Evolutionary conservation across 495 filamentous ascomycete genomes (phyloP).

Genomic region (Neurospora tetrasperma): DNA sequence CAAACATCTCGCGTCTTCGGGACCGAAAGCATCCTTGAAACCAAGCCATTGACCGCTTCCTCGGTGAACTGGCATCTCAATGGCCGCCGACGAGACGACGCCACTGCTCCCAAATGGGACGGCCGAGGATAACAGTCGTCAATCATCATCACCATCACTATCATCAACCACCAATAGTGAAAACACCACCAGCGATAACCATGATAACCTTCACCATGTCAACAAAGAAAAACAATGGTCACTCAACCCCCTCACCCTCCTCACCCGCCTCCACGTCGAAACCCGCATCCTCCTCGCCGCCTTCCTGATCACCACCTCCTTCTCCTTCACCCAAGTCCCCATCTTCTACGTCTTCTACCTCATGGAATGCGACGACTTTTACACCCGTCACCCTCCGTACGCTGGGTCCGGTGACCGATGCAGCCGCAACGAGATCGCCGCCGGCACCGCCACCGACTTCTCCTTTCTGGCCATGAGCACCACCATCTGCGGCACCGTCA

Average conservation of each 20-base stretch:
- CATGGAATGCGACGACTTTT: slow-evolving; percentile 51
- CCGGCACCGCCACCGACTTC: slow-evolving; percentile 43
- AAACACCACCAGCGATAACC: neutral
- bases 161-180: neutral
- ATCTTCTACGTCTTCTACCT: slow-evolving; percentile 48
- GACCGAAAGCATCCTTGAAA: neutral
- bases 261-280: slow-evolving; percentile 16
- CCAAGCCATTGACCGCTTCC: neutral
- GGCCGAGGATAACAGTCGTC: neutral
- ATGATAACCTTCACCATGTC: neutral
- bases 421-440: slow-evolving; percentile 37
- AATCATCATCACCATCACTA: neutral
- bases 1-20: neutral
- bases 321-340: slow-evolving; percentile 49
- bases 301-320: slow-evolving; percentile 46
- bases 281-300: slow-evolving; percentile 39
- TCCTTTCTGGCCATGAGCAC: slow-evolving; percentile 42
- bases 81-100: slow-evolving; percentile 3
- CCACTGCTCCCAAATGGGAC: neutral
- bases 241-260: neutral
- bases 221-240: neutral
- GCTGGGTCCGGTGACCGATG: slow-evolving; percentile 32
- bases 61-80: neutral
- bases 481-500: slow-evolving; percentile 41
- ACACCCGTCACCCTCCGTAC: slow-evolving; percentile 28